A percentile compares a stretch with the other conserved stretches of the same genome.
phyloP scores from a whole-genome alignment of 768 basidiomycete species.

The Mycena maculata region DNA sequence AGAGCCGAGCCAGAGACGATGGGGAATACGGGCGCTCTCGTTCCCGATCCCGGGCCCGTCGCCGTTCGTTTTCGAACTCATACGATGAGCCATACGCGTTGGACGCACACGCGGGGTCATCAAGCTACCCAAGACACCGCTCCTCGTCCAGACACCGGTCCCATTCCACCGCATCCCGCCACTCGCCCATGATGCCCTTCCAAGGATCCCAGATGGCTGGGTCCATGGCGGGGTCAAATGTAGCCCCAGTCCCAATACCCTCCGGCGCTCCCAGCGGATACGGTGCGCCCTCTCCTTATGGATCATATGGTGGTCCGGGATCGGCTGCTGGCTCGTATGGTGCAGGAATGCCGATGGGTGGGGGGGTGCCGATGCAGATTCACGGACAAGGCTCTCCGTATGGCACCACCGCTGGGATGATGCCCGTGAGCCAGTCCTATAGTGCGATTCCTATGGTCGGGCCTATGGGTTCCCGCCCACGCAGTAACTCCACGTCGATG shows the following conservation, averaged over 20 bases:
- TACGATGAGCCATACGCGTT: slow-evolving; percentile 53
- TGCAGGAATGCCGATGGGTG: slow-evolving; percentile 1
- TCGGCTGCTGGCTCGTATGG: no score
- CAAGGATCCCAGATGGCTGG: slow-evolving; percentile 33
- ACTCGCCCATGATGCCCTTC: slow-evolving; percentile 39
- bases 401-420: slow-evolving; percentile 21
- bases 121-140: slow-evolving; percentile 21
- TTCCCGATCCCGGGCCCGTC: slow-evolving; percentile 46
- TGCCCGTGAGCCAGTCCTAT: slow-evolving; percentile 27
- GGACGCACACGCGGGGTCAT: slow-evolving; percentile 42
- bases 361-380: slow-evolving; percentile 20
- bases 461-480: slow-evolving; percentile 36
- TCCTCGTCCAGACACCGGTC: slow-evolving; percentile 48
- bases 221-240: slow-evolving; percentile 23
- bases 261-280: slow-evolving; percentile 17
- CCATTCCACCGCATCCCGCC: slow-evolving; percentile 41
- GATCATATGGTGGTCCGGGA: no score
- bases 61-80: slow-evolving; percentile 33
- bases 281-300: slow-evolving; percentile 14
- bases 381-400: slow-evolving; percentile 37
- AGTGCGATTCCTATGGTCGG: slow-evolving; percentile 35
- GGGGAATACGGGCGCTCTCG: slow-evolving; percentile 45
- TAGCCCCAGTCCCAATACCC: slow-evolving; percentile 20
- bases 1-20: slow-evolving; percentile 50
- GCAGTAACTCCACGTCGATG: slow-evolving; percentile 52